Evolutionary conservation across 768 basidiomycete genomes (phyloP), one percentile per base, ranked within the genome.

Genomic region (Lepiota venenata): DNA sequence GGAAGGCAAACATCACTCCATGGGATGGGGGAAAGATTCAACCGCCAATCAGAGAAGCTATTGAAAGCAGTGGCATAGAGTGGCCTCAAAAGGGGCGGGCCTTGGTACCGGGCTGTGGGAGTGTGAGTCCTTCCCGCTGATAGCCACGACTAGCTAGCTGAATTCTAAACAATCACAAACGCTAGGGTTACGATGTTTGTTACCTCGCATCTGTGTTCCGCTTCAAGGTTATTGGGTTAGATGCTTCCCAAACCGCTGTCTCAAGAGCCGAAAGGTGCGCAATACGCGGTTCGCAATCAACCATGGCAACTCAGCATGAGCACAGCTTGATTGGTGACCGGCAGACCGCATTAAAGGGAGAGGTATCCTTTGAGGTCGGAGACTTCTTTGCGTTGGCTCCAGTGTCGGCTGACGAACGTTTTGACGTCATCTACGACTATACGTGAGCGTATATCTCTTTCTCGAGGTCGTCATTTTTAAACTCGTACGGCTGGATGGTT

Each of bases 351-450:
- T 25, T 18, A 20, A 38, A 45, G 32, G 65, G 67, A 16, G 70
- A 74, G 4, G 71, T 74, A 3, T 60, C 58, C 4, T 78, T 81
- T 62, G 60, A 71, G 40, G 56, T 63, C 3, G 64, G 62, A 0
- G 81, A 87, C 64, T 88, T 87, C 69, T 87, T 87, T 69, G 59
- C 63, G 4, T 71, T 78, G 42, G 56, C 64, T 12, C 43, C 43
- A 3, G 7, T 38, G 7, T 55, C 72, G 1, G 69, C 71, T 0
- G 63, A 64, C 0, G 69, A 74, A 36, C 64, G 61, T 6, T 86
- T 80, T 59, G 80, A 83, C 56, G 63, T 88, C 12, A 68, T 85
- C 6, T 84, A 82, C 60, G 87, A 88, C 64, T 84, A 84, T 63
- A 86, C 86, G 79, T 77, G 52, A 27, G 70, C 63, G 59, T 14